Evolutionary conservation across 495 filamentous ascomycete species (phyloP).

Genomic region (Hypoxylon fragiforme): DNA sequence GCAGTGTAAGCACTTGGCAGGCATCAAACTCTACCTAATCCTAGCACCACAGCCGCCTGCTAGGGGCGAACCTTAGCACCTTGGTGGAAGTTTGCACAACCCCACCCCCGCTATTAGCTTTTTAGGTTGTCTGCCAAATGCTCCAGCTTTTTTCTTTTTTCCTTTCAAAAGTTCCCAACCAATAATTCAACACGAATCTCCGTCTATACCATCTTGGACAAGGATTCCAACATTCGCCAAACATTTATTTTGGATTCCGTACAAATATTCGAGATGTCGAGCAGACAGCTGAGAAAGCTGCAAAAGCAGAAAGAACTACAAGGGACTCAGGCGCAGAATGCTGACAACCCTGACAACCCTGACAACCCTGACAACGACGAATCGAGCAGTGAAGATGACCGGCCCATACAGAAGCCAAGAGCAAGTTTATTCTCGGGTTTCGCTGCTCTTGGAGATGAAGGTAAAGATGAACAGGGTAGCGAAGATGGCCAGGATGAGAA

Average conservation of each 20-base stretch:
- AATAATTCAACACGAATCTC: no score
- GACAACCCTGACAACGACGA: slow-evolving; percentile 43
- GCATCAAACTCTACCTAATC: no score
- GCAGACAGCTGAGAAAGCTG: slow-evolving; percentile 75
- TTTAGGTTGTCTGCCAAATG: not conserved
- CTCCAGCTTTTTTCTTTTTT: no score
- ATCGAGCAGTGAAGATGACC: slow-evolving; percentile 50
- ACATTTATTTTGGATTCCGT: no score
- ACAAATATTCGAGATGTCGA: slow-evolving; percentile 73
- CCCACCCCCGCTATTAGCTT: not conserved
- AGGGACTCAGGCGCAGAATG: slow-evolving; percentile 30
- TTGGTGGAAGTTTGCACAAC: not conserved
- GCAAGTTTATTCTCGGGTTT: slow-evolving; percentile 52
- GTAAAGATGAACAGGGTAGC: slow-evolving; percentile 44
- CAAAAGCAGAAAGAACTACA: slow-evolving; percentile 69
- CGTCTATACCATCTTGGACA: no score
- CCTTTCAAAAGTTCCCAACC: no score
- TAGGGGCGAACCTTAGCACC: not conserved
- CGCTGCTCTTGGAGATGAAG: slow-evolving; percentile 49
- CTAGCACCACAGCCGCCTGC: no score
- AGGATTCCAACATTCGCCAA: no score
- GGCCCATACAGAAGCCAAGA: slow-evolving; percentile 44
- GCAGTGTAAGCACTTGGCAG: no score
- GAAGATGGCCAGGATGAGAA: slow-evolving; percentile 52
- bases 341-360: no score